These are phyloP conservation scores for Candolleomyces eurysporus DNA, from an alignment of 768 basidiomycete species.

Conservation along the genomic window DNA sequence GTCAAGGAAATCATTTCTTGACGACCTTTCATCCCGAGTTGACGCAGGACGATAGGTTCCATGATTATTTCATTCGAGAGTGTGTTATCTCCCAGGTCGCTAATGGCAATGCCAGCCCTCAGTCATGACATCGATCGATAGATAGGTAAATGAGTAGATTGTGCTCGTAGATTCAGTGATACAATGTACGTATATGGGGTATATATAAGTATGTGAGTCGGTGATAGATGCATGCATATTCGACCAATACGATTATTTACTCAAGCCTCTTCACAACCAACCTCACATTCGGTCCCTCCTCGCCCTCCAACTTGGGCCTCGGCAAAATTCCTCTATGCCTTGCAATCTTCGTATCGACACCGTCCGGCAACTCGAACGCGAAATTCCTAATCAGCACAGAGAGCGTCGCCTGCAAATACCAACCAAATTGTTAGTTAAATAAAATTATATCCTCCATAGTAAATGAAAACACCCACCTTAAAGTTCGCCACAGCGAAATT, in stretches of 20 bases:
- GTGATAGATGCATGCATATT: too few relatives aligned
- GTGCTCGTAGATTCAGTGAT: too few relatives aligned
- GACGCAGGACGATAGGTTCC: slow-evolving; percentile 82
- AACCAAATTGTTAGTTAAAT: too few relatives aligned
- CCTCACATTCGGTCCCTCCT: slow-evolving; percentile 15
- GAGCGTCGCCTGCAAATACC: slow-evolving; percentile 28
- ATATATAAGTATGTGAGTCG: too few relatives aligned
- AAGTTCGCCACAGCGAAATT: slow-evolving; percentile 46
- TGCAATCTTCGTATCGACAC: slow-evolving; percentile 26
- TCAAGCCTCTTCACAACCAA: slow-evolving; percentile 7
- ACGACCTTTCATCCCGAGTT: slow-evolving; percentile 96
- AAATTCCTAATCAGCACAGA: slow-evolving; percentile 38
- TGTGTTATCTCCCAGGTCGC: slow-evolving; percentile 50
- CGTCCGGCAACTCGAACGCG: slow-evolving; percentile 30
- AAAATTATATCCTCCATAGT: too few relatives aligned
- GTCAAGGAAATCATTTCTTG: slow-evolving; percentile 80
- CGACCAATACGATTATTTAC: background rate
- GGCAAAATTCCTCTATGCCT: slow-evolving; percentile 21
- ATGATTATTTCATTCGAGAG: slow-evolving; percentile 83
- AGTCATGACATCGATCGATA: too few relatives aligned
- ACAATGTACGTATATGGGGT: too few relatives aligned
- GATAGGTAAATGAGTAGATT: too few relatives aligned
- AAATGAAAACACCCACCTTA: slow-evolving; percentile 27
- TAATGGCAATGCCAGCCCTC: too few relatives aligned
- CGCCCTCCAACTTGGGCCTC: slow-evolving; percentile 27